These are phyloP conservation scores for Sarocladium kiliense DNA, from an alignment of 2,329 filamentous ascomycete genomes.

Conservation along the genomic window DNA sequence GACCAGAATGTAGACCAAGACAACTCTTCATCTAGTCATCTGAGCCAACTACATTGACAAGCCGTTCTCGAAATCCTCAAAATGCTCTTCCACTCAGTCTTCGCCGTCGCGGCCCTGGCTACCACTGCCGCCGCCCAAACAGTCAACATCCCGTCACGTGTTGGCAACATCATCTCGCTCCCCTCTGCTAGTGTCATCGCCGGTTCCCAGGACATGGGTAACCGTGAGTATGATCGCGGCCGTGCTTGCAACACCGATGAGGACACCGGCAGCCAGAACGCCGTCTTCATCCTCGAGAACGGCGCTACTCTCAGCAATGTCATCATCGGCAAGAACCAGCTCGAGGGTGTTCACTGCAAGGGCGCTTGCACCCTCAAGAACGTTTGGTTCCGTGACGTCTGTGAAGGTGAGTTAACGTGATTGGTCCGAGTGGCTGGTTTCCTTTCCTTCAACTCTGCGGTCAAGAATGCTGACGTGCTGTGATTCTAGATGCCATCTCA, in stretches of 20 bases:
- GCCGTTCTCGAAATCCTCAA: neutral
- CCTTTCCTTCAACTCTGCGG: no score
- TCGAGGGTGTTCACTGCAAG: slow-evolving; percentile 41
- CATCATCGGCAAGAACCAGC: slow-evolving; percentile 39
- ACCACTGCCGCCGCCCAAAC: slow-evolving; percentile 14
- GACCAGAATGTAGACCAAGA: no score
- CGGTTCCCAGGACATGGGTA: slow-evolving; percentile 15
- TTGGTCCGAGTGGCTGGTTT: neutral
- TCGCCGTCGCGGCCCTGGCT: slow-evolving; percentile 6
- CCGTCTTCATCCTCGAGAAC: slow-evolving; percentile 34
- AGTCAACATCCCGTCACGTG: slow-evolving; percentile 18
- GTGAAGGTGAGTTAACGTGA: slow-evolving; percentile 21
- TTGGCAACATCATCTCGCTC: slow-evolving; percentile 17
- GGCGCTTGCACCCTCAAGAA: slow-evolving; percentile 37
- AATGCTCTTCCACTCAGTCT: neutral
- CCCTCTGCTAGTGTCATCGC: slow-evolving; percentile 15
- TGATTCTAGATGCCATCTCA: neutral
- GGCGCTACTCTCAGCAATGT: slow-evolving; percentile 40
- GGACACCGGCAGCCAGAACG: slow-evolving; percentile 22
- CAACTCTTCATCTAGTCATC: no score
- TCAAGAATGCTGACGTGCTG: neutral
- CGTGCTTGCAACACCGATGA: slow-evolving; percentile 15
- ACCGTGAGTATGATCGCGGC: slow-evolving; percentile 18
- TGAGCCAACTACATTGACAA: neutral
- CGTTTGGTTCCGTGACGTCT: slow-evolving; percentile 46